Evolutionary conservation across 306 rosid genomes (phyloP).

Genomic region (Cicer pinnatifidum): DNA sequence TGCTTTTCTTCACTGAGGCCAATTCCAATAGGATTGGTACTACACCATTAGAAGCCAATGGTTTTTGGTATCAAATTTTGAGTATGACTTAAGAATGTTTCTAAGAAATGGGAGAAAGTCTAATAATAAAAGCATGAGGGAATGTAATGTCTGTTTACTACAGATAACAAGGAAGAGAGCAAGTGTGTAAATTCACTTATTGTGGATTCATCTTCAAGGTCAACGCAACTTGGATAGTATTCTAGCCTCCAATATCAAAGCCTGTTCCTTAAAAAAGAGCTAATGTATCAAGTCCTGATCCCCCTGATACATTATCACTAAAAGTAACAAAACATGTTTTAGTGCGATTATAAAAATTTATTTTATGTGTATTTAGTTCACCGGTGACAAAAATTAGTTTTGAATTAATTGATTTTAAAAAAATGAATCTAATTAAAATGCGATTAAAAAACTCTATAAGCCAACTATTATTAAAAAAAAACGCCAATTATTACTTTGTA

Average conservation of each 20-base stretch:
- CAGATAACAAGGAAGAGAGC: conserved; percentile 59
- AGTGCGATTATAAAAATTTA: too few species aligned
- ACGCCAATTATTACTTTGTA: too few species aligned
- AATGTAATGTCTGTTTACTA: conserved; percentile 53
- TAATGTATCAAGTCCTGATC: not conserved
- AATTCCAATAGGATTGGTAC: conserved; percentile 56
- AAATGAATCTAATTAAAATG: too few species aligned
- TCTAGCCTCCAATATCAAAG: conserved; percentile 70
- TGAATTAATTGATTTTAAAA: too few species aligned
- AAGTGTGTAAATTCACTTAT: conserved; percentile 56
- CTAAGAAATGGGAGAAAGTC: conserved; percentile 58
- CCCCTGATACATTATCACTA: not conserved
- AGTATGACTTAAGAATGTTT: conserved; percentile 48
- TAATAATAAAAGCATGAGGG: conserved; percentile 50
- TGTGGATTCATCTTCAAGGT: conserved; percentile 56
- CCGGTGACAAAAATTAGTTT: too few species aligned
- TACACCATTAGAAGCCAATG: conserved; percentile 59
- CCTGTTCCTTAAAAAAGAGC: conserved; percentile 56
- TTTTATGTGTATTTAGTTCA: too few species aligned
- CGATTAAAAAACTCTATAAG: too few species aligned
- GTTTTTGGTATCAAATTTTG: conserved; percentile 54
- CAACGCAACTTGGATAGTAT: conserved; percentile 57
- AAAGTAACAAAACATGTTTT: not conserved
- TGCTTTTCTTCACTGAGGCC: not conserved
- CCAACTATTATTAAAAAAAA: too few species aligned